Evolutionary conservation across 129 eudicot genomes (phyloP), one percentile per base, ranked within the genome.

Genomic region (Erigeron canadensis): DNA sequence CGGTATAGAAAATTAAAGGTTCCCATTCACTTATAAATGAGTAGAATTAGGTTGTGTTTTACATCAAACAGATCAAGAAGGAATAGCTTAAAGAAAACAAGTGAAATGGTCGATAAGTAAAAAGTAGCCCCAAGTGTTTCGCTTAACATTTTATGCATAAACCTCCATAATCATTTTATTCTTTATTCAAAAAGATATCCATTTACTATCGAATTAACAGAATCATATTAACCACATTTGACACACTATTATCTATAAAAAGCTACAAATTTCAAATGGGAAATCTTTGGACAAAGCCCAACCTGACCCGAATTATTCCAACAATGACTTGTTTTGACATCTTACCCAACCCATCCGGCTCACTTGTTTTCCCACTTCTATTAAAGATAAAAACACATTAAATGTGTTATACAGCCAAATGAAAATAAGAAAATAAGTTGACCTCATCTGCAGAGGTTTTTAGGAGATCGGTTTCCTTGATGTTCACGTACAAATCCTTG

Each of bases 401-500:
- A 21, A 34, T 16, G 23, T 23, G 23, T 22, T 37, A 10, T 28
- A 41, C 56, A 71, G 15, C 15, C 28, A 17, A 46, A 55, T 34
- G 67, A 47, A 75, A 37, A 15, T 55, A 34, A 38, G 74, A 45
- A 43, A 72, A 74, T 70, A 37, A 28, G 17, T 67, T 23, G 55
- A 89, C 98, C 96, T 93, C 96, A 60, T 93, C 96, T 1, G 79
- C 82, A 64, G 88, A 65, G 62, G 88, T 85, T 73, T 54, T 80
- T 65, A 40, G 70, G 62, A 93, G 85, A 84, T 93, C 95, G 44
- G 71, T 79, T 78, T 83, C 85, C 77, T 85, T 79, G 70, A 89
- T 87, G 78, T 85, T 75, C 41, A 93, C 54, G 56, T 51, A 56
- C 55, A 87, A 63, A 76, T 84, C 82, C 72, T 93, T 89, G 47